Evolutionary conservation across 2,329 filamentous ascomycete species (phyloP), one percentile per base, ranked within the genome.

Genomic region (Colletotrichum lini): DNA sequence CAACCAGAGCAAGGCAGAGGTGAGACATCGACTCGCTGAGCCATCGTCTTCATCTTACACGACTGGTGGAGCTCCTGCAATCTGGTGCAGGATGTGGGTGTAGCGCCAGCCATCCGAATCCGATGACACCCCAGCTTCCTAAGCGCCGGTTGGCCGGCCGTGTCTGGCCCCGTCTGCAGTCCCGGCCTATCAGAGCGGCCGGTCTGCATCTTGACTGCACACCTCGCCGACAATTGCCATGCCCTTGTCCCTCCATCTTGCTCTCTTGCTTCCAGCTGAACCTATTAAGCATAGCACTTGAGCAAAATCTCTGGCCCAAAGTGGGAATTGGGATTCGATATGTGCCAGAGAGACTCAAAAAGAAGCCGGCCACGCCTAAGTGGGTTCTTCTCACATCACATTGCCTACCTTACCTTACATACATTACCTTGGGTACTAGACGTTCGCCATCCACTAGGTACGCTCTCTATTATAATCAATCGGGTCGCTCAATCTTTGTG

Each of bases 91-190:
- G 79, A 76, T 80, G 79, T 79, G 81, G 81, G 73, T 79, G 80
- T 80, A 82, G 81, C 80, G 81, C 82, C 81, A 83, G 78, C 82
- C 81, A 82, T 81, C 81, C 81, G 79, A 80, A 79, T 81, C 78
- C 79, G 78, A 78, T 73, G 71, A 74, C 73, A 78, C 81, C 82
- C 82, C 77, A 76, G 81, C 77, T 80, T 80, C 77, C 79, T 84
- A 85, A 84, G 84, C 84, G 84, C 84, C 84, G 80, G 84, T 81
- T 85, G 84, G 84, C 76, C 79, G 78, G 79, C 78, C 58, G 65
- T 63, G 65, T 63, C 57, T 68, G 68, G 65, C 53, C 68, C 77
- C 77, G 76, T 76, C 75, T 76, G 72, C 75, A 75, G 67, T 74
- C 75, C 72, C 78, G 79, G 80, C 84, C 84, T 84, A 86, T 86